Evolutionary conservation across 2,329 filamentous ascomycete genomes (phyloP), one percentile per base, ranked within the genome.

Genomic region (Colletotrichum noveboracense): DNA sequence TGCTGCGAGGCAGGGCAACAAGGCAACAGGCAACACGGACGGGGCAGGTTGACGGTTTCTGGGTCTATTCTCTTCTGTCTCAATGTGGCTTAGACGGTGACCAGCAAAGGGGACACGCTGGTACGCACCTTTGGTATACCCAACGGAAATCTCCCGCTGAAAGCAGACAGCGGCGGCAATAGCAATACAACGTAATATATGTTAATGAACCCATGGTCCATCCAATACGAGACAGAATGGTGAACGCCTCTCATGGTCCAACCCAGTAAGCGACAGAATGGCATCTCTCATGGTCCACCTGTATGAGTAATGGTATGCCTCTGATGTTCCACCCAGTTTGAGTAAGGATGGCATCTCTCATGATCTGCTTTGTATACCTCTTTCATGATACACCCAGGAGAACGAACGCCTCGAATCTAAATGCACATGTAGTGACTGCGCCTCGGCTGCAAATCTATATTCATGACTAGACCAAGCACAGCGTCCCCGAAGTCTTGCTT

Each of bases 381-480:
- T 48, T n/a, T 52, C n/a, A 13, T 52, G n/a, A 13, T 18, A 21
- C n/a, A 43, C n/a, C 60, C 60, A 30, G 21, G 38, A n/a, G 6
- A 52, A 7, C n/a, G 10, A 21, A 28, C 26, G 32, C 24, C 24
- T 43, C 21, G 16, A 64, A 21, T 28, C 61, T 64, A 64, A 34
- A 6, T 43, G 30, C 58, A n/a, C 28, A 3, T 21, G 43, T 21
- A n/a, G n/a, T 64, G 61, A 32, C 61, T 61, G 26, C 30, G 32
- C 36, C 36, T 34, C 32, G 36, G 7, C 10, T 48, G 34, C 28
- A 18, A 32, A 16, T 30, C 28, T 30, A 10, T 10, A 34, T 52
- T 48, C 12, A 30, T 32, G 38, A 9, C 56, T 34, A 87, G 36
- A 85, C 86, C 65, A 86, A 79, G 77, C 85, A 87, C 52, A 86